Evolutionary conservation across 495 filamentous ascomycete species (phyloP).

Genomic region (Aspergillus campestris): DNA sequence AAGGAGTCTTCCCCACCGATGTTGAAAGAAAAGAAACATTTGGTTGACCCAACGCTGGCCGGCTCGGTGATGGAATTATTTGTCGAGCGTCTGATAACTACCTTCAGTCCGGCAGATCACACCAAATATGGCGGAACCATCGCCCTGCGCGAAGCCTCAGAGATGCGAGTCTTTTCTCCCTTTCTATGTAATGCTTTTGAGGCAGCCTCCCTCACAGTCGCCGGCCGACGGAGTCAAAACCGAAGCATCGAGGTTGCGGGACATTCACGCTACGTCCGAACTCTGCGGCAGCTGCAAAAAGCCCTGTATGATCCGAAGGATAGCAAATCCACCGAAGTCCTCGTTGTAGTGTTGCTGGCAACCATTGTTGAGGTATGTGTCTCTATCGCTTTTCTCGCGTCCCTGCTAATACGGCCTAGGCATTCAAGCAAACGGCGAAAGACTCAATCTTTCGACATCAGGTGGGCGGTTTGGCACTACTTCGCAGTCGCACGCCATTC

Average conservation of each 20-base stretch:
- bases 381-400: background rate
- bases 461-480: conserved; percentile 16
- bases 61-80: conserved; percentile 12
- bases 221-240: conserved; percentile 13
- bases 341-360: conserved; percentile 15
- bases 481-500: conserved; percentile 15
- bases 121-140: conserved; percentile 11
- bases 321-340: conserved; percentile 15
- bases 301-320: conserved; percentile 11
- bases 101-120: conserved; percentile 14
- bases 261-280: conserved; percentile 11
- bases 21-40: conserved; percentile 1
- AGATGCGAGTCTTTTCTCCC: conserved; percentile 17
- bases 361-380: conserved; percentile 18
- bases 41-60: conserved; percentile 8
- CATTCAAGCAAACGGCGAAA: conserved; percentile 18
- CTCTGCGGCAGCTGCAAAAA: conserved; percentile 11
- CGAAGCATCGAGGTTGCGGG: conserved; percentile 13
- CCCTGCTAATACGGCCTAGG: conserved; percentile 6
- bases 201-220: conserved; percentile 17
- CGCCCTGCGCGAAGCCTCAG: conserved; percentile 14
- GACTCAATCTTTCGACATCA: conserved; percentile 18
- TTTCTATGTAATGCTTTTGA: conserved; percentile 17
- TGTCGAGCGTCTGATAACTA: conserved; percentile 15
- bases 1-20: background rate